Percentiles rank a stretch among this genome's conserved stretches.
These are phyloP conservation scores for Fraxinus floribunda DNA, from an alignment of 305 asterid species.

Conservation along the genomic window DNA sequence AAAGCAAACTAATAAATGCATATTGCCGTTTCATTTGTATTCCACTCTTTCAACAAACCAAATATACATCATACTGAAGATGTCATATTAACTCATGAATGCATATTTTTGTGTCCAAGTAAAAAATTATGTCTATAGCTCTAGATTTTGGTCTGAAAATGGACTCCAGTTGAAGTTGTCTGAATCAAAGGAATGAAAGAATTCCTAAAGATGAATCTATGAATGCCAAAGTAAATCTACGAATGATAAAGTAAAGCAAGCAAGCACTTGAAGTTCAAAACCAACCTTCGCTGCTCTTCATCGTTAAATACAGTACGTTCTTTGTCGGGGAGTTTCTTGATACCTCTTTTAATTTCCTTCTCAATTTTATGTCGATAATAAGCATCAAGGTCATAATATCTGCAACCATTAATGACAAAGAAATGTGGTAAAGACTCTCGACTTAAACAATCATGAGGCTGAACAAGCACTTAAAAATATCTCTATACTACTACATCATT, in stretches of 20 bases:
- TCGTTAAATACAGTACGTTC: conserved; percentile 86
- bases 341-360: conserved; percentile 69
- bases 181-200: background rate
- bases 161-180: background rate
- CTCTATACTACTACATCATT: background rate
- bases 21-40: background rate
- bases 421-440: background rate
- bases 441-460: background rate
- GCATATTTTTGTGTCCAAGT: background rate
- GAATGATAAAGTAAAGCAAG: conserved; percentile 3
- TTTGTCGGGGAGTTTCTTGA: conserved; percentile 44
- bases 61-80: background rate
- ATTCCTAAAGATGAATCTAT: background rate
- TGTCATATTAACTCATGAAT: background rate
- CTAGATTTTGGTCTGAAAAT: background rate
- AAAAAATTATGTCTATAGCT: background rate
- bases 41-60: background rate
- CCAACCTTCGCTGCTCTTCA: conserved; percentile 91
- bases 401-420: conserved; percentile 37
- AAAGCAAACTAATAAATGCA: background rate
- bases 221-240: background rate
- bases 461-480: background rate
- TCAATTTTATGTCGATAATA: conserved; percentile 62
- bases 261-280: background rate
- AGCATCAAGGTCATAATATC: conserved; percentile 85